A percentile compares a stretch with the other conserved stretches of the same genome.
These are phyloP conservation scores for Salvia sclarea DNA, from an alignment of 305 asterid genomes.

Conservation along the genomic window DNA sequence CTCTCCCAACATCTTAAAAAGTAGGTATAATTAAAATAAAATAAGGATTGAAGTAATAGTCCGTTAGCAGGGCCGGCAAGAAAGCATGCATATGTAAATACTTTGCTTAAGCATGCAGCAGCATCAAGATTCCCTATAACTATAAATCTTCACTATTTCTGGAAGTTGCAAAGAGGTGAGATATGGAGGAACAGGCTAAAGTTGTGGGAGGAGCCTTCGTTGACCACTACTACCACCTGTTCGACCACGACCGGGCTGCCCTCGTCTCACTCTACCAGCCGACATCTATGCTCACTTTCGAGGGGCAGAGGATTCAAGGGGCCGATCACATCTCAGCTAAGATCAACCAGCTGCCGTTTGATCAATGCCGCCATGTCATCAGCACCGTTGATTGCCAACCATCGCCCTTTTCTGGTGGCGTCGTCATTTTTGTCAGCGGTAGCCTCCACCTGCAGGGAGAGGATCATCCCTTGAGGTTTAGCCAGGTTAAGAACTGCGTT, in stretches of 20 bases:
- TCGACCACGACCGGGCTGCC: conserved; percentile 42
- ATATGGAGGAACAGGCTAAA: conserved; percentile 50
- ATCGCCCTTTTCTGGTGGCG: conserved; percentile 41
- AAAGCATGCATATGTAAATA: conserved; percentile 19
- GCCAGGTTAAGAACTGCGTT: conserved; percentile 41
- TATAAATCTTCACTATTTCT: background rate
- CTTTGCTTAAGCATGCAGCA: conserved; percentile 53
- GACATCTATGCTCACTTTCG: conserved; percentile 55
- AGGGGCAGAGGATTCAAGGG: conserved; percentile 49
- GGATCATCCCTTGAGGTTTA: conserved; percentile 58
- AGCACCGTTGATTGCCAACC: conserved; percentile 58
- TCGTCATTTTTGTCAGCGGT: conserved; percentile 54
- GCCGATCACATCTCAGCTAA: conserved; percentile 40
- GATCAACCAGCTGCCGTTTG: conserved; percentile 49
- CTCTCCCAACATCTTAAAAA: background rate
- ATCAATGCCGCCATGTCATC: conserved; percentile 48
- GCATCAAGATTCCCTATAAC: conserved; percentile 35
- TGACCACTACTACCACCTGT: conserved; percentile 47
- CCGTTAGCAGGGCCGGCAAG: background rate
- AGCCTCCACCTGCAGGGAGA: conserved; percentile 53
- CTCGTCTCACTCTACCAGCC: conserved; percentile 48
- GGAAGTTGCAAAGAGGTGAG: background rate
- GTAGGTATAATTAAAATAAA: background rate
- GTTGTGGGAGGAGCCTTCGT: conserved; percentile 53
- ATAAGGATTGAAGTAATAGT: background rate